These are phyloP conservation scores for Hypomontagnella submonticulosa DNA, from an alignment of 495 filamentous ascomycete genomes.

Conservation along the genomic window DNA sequence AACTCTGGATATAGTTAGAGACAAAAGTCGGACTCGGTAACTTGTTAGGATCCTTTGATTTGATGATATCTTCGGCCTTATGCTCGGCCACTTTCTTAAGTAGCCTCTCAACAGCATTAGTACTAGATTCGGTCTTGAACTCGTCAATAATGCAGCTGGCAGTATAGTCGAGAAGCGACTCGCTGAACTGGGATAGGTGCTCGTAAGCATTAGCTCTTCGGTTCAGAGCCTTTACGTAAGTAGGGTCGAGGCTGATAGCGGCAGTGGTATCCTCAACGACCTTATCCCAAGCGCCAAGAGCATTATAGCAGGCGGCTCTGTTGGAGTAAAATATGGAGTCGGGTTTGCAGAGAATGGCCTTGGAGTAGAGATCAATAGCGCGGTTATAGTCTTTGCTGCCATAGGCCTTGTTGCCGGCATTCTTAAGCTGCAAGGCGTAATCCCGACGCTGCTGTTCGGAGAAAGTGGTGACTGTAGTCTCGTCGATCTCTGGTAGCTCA, in stretches of 20 bases:
- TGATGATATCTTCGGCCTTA: conserved; percentile 88
- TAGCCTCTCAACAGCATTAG: conserved; percentile 88
- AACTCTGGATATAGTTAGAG: conserved; percentile 98
- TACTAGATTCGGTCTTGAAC: conserved; percentile 89
- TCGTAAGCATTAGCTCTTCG: conserved; percentile 96
- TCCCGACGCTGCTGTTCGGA: conserved; percentile 81
- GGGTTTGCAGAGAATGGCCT: conserved; percentile 95
- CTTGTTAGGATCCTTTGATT: conserved; percentile 69
- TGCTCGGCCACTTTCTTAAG: conserved; percentile 97
- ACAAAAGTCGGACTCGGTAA: conserved; percentile 95
- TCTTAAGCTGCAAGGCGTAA: conserved; percentile 90
- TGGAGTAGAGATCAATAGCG: conserved; percentile 93
- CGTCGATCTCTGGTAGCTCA: conserved; percentile 86
- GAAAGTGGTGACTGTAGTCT: conserved; percentile 74
- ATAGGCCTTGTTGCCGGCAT: conserved; percentile 96
- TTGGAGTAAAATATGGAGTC: conserved; percentile 99
- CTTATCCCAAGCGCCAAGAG: conserved; percentile 90
- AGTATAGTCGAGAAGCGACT: conserved; percentile 95
- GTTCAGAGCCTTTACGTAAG: conserved; percentile 98
- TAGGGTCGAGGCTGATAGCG: conserved; percentile 87
- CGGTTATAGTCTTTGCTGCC: conserved; percentile 88
- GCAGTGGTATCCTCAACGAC: conserved; percentile 97
- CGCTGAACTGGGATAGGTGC: conserved; percentile 87
- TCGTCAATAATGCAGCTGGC: conserved; percentile 98
- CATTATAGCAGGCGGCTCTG: conserved; percentile 96